Conservation (phyloP, 23 red algal species). For the Gracilaria gracilis region DNA sequence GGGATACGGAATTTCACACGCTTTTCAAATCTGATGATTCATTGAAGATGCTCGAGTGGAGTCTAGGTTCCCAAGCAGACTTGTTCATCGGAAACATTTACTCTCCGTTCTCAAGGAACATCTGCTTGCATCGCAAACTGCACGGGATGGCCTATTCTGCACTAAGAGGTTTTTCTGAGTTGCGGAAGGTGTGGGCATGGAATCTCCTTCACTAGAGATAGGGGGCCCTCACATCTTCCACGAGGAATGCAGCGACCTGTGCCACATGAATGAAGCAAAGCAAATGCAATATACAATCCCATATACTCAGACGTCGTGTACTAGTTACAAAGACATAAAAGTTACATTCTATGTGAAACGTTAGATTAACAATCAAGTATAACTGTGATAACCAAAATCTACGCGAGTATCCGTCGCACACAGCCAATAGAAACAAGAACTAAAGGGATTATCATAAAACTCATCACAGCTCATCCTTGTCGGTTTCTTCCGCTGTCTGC, state of each 20-base stretch:
- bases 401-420: not conserved
- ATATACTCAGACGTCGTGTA: not conserved
- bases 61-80: constrained; percentile 47
- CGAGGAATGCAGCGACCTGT: no score
- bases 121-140: constrained; percentile 63
- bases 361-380: not conserved
- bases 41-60: constrained; percentile 33
- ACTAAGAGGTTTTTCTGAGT: constrained; percentile 64
- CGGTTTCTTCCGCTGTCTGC: no score
- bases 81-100: constrained; percentile 76
- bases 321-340: constrained; percentile 16
- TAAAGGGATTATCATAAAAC: not conserved
- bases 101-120: constrained; percentile 73
- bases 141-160: constrained; percentile 59
- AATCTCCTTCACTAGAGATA: constrained; percentile 21
- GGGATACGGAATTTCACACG: not conserved
- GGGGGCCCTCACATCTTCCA: no score
- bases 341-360: not conserved
- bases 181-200: constrained; percentile 60
- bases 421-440: not conserved
- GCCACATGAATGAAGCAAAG: not conserved
- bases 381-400: not conserved
- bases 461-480: constrained; percentile 23
- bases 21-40: constrained; percentile 35
- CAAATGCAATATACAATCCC: not conserved